Evolutionary conservation across 2,329 filamentous ascomycete species (phyloP).

Genomic region (Clarireedia hainanense): DNA sequence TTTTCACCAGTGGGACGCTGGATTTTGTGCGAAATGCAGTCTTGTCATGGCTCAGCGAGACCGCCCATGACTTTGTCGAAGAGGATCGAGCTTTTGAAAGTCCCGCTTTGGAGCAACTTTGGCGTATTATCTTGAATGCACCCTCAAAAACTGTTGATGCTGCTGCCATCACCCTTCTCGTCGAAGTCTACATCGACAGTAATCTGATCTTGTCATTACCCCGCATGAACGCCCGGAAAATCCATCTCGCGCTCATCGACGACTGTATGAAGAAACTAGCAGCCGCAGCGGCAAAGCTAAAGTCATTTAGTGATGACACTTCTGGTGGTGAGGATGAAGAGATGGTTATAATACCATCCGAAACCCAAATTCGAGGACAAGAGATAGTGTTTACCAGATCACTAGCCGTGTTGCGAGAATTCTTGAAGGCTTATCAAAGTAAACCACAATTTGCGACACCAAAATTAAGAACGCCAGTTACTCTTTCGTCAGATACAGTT

Average conservation of each 20-base stretch:
- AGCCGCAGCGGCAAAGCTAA: slow-evolving; percentile 51
- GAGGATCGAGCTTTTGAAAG: slow-evolving; percentile 44
- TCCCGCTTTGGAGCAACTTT: slow-evolving; percentile 62
- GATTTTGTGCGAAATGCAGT: slow-evolving; percentile 52
- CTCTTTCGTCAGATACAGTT: slow-evolving; percentile 42
- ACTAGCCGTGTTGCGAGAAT: slow-evolving; percentile 58
- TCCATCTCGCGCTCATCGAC: slow-evolving; percentile 64
- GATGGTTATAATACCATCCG: slow-evolving; percentile 43
- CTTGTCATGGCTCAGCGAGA: slow-evolving; percentile 41
- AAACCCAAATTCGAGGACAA: slow-evolving; percentile 43
- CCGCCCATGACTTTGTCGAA: slow-evolving; percentile 39
- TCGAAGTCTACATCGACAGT: slow-evolving; percentile 63
- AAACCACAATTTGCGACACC: slow-evolving; percentile 53
- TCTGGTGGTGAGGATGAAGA: slow-evolving; percentile 41
- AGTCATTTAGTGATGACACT: slow-evolving; percentile 37
- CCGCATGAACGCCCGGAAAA: slow-evolving; percentile 41
- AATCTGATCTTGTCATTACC: slow-evolving; percentile 42
- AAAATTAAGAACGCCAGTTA: slow-evolving; percentile 46
- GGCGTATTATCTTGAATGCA: slow-evolving; percentile 70
- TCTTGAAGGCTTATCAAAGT: slow-evolving; percentile 57
- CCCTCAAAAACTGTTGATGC: slow-evolving; percentile 58
- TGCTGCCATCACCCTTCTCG: slow-evolving; percentile 61
- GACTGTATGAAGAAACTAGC: slow-evolving; percentile 66
- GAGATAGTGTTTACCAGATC: slow-evolving; percentile 61
- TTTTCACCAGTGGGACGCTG: slow-evolving; percentile 53